These are phyloP conservation scores for Tuber umbilicatum DNA, from an alignment of 495 filamentous ascomycete genomes.

Conservation along the genomic window DNA sequence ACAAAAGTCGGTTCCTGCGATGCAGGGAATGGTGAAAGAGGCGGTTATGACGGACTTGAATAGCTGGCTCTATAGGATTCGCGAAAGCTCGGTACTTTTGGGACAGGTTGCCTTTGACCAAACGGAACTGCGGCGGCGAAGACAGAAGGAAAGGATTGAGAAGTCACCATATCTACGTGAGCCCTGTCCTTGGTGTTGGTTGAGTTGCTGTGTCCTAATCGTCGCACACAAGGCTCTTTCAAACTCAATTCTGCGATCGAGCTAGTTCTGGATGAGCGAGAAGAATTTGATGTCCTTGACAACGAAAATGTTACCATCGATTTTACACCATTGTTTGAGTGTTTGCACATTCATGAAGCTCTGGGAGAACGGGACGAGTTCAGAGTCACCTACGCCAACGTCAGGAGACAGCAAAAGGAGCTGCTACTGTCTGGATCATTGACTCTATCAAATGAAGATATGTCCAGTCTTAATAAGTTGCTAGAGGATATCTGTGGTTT, in stretches of 20 bases:
- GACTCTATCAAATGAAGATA: constrained; percentile 60
- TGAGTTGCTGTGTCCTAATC: not conserved
- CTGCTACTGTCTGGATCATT: constrained; percentile 64
- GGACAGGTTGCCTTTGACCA: constrained; percentile 97
- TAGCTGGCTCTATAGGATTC: constrained; percentile 93
- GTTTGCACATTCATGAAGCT: constrained; percentile 92
- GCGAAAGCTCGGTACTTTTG: constrained; percentile 89
- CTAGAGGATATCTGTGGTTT: constrained; percentile 93
- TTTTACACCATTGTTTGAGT: constrained; percentile 92
- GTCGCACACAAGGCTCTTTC: constrained; percentile 47
- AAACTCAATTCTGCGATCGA: constrained; percentile 95
- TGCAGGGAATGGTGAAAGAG: constrained; percentile 86
- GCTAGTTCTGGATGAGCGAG: constrained; percentile 84
- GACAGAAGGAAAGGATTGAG: constrained; percentile 74
- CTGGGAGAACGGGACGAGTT: constrained; percentile 89
- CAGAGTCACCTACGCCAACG: constrained; percentile 79
- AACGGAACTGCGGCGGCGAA: constrained; percentile 74
- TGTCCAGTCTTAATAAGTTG: constrained; percentile 69
- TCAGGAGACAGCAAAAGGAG: constrained; percentile 84
- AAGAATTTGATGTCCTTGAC: constrained; percentile 89
- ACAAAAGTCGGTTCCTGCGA: constrained; percentile 85
- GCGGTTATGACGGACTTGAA: constrained; percentile 96
- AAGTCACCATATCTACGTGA: constrained; percentile 61
- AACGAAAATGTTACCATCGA: constrained; percentile 91
- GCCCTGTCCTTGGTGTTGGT: constrained; percentile 20